Conservation (phyloP, 805 yeast genomes). For the Kazachstania psychrophila region DNA sequence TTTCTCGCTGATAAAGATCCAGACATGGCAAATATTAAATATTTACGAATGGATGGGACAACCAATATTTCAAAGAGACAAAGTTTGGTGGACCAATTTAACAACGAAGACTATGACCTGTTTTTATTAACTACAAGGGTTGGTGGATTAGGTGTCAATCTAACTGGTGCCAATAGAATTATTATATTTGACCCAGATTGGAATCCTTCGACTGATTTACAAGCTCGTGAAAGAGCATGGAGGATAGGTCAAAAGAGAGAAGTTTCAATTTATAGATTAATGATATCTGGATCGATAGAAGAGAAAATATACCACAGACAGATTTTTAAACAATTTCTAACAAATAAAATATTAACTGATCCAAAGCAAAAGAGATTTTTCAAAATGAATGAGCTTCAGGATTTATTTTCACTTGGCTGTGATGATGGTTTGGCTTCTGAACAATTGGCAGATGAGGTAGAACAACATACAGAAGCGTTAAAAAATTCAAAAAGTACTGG, state of each 20-base stretch:
- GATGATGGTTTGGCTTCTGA: constrained; percentile 35
- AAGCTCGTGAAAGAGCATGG: constrained; percentile 97
- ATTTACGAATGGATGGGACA: constrained; percentile 88
- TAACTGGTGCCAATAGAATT: constrained; percentile 92
- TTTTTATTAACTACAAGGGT: constrained; percentile 88
- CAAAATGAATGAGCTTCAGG: constrained; percentile 85
- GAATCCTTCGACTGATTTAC: constrained; percentile 97
- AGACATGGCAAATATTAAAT: constrained; percentile 34
- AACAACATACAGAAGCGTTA: constrained; percentile 42
- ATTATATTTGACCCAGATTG: constrained; percentile 95
- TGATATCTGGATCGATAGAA: constrained; percentile 93
- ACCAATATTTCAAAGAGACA: constrained; percentile 77
- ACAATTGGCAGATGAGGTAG: constrained; percentile 43
- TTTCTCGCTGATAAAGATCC: constrained; percentile 41
- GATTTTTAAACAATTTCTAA: constrained; percentile 86
- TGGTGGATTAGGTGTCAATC: constrained; percentile 89
- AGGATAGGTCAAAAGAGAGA: constrained; percentile 89
- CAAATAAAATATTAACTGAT: constrained; percentile 88
- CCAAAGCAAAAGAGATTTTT: constrained; percentile 91
- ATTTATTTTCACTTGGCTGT: constrained; percentile 77
- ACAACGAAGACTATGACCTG: constrained; percentile 49
- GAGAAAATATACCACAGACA: constrained; percentile 96
- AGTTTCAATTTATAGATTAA: constrained; percentile 79
- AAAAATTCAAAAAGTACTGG: constrained; percentile 31
- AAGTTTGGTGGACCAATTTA: constrained; percentile 69